Conservation (phyloP, 257 asterid species). For the Osmanthus fragrans region DNA sequence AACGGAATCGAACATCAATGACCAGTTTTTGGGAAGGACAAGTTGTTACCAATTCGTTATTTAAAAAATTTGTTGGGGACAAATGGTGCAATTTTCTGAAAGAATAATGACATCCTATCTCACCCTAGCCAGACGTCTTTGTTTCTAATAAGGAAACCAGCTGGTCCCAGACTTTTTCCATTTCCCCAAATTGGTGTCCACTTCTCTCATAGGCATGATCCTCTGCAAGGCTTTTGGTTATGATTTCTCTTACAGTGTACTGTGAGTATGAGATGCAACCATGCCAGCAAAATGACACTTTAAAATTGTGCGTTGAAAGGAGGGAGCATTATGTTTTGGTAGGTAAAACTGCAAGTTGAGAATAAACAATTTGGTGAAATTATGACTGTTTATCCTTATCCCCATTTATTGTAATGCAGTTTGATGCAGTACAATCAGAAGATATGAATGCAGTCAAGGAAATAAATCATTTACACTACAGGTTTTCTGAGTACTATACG, state of each 20-base stretch:
- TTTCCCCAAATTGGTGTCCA: constrained; percentile 22
- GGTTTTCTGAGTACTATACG: constrained; percentile 20
- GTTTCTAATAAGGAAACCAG: constrained; percentile 20
- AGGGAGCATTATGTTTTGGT: constrained; percentile 17
- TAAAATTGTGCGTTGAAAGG: constrained; percentile 14
- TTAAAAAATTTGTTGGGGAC: background rate
- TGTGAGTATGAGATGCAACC: background rate
- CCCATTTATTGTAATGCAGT: constrained; percentile 8
- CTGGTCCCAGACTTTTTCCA: constrained; percentile 13
- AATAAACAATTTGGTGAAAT: constrained; percentile 20
- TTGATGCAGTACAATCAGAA: constrained; percentile 12
- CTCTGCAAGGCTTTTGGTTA: constrained; percentile 21
- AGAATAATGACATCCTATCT: constrained; percentile 23
- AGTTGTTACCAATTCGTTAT: background rate
- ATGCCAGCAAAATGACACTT: background rate
- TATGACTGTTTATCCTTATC: constrained; percentile 13
- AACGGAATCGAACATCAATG: background rate
- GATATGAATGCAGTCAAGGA: constrained; percentile 14
- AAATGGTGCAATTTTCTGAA: constrained; percentile 1
- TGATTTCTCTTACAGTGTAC: constrained; percentile 15
- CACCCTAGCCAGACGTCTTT: constrained; percentile 10
- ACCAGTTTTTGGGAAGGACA: background rate
- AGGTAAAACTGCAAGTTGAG: constrained; percentile 21
- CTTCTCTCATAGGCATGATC: constrained; percentile 21
- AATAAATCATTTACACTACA: constrained; percentile 18